Evolutionary conservation across 2,329 filamentous ascomycete genomes (phyloP).

Genomic region (Xylaria arbuscula): DNA sequence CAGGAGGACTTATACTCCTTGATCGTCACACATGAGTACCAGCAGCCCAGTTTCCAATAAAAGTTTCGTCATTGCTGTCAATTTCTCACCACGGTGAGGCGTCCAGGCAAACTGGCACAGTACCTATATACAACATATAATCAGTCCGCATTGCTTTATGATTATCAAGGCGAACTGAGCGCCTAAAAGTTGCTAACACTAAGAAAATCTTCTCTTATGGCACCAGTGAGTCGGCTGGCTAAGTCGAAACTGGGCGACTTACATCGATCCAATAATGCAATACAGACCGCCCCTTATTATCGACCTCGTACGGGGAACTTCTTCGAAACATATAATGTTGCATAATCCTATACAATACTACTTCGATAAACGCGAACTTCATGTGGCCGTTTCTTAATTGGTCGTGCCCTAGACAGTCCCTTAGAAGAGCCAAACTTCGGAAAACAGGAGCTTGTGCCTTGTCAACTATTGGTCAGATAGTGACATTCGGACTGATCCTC

Average conservation of each 20-base stretch:
- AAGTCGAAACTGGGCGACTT: not conserved
- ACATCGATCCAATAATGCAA: conserved; percentile 2
- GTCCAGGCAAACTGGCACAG: not conserved
- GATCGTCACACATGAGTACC: not conserved
- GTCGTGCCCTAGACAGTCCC: not conserved
- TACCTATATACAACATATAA: not conserved
- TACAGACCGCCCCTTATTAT: not conserved
- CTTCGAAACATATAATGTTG: conserved; percentile 2
- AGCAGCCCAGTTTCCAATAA: conserved; percentile 6
- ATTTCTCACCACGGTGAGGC: not conserved
- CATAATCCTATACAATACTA: not conserved
- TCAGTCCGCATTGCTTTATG: not conserved
- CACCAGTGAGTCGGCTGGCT: not conserved
- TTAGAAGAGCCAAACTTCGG: not conserved
- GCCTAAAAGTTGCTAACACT: too few relatives aligned
- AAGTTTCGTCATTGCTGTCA: conserved; percentile 10
- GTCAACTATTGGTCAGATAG: not conserved
- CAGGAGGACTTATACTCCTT: not conserved
- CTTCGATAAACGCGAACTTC: not conserved
- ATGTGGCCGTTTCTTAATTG: not conserved
- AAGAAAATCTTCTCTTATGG: not conserved
- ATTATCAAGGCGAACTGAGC: not conserved
- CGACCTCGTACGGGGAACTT: conserved; percentile 6
- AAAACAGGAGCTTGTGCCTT: not conserved
- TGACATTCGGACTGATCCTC: not conserved